A percentile compares a stretch with the other conserved stretches of the same genome.
Evolutionary conservation across 805 yeast genomes (phyloP).

Genomic region (Yarrowia sp.): DNA sequence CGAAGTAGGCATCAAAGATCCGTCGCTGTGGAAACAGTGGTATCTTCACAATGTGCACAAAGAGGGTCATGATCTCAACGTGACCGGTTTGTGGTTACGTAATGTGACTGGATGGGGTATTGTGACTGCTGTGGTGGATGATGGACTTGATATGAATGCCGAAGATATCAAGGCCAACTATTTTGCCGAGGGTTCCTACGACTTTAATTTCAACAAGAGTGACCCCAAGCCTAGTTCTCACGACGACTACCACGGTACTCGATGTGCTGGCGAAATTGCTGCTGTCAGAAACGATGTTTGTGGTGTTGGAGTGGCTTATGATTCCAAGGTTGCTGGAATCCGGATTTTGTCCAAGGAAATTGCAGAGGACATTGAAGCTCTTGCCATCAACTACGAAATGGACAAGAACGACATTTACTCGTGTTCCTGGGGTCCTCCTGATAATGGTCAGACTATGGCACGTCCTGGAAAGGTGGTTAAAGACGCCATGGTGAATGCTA

Average conservation of each 20-base stretch:
- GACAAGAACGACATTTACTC: constrained; percentile 90
- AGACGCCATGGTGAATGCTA: constrained; percentile 80
- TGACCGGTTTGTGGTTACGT: constrained; percentile 76
- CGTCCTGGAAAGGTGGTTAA: constrained; percentile 77
- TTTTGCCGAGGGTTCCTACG: constrained; percentile 78
- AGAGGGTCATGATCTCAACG: constrained; percentile 84
- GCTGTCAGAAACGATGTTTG: constrained; percentile 77
- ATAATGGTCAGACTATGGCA: constrained; percentile 82
- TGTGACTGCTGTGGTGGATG: constrained; percentile 88
- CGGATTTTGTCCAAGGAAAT: constrained; percentile 80
- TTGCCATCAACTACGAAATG: constrained; percentile 73
- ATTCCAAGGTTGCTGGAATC: constrained; percentile 81
- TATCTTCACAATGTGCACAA: constrained; percentile 71
- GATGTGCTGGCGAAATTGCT: constrained; percentile 98
- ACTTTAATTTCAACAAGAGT: constrained; percentile 71
- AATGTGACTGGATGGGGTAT: constrained; percentile 78
- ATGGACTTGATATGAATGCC: constrained; percentile 82
- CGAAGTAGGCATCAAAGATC: constrained; percentile 71
- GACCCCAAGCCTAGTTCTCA: constrained; percentile 74
- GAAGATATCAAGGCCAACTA: constrained; percentile 67
- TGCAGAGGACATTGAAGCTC: constrained; percentile 85
- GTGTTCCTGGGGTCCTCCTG: constrained; percentile 98
- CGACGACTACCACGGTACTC: constrained; percentile 92
- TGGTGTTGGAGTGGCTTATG: constrained; percentile 96
- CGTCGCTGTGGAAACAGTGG: constrained; percentile 84